Conservation (phyloP, 2,329 filamentous ascomycete species). For the Calonectria henricotiae region DNA sequence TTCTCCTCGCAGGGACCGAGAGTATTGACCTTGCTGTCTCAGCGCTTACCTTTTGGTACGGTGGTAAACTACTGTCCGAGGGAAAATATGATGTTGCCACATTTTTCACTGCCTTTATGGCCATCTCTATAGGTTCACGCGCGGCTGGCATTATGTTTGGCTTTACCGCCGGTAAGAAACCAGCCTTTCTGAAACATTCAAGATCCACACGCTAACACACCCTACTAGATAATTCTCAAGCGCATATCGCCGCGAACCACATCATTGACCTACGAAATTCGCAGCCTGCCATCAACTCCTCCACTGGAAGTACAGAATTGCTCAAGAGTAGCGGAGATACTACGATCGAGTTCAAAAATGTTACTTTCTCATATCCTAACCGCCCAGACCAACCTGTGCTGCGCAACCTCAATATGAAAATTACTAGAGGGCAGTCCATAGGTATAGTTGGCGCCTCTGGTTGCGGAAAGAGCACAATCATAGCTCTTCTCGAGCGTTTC, state of each 20-base stretch:
- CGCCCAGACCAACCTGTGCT: slow-evolving; percentile 2
- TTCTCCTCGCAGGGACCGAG: slow-evolving; percentile 43
- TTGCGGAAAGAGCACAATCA: slow-evolving; percentile 11
- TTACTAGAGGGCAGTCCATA: neutral
- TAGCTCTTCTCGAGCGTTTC: slow-evolving; percentile 5
- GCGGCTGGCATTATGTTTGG: neutral
- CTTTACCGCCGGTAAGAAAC: neutral
- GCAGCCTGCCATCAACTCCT: slow-evolving; percentile 10
- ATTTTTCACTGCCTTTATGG: slow-evolving; percentile 1
- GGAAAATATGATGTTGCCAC: neutral
- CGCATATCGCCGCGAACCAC: neutral
- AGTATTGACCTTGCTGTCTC: slow-evolving; percentile 47
- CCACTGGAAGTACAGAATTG: neutral
- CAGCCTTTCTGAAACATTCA: neutral
- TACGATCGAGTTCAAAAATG: neutral
- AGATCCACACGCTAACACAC: neutral
- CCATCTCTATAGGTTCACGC: neutral
- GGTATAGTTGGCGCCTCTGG: neutral
- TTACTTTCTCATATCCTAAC: neutral
- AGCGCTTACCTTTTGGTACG: slow-evolving; percentile 61
- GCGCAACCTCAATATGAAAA: neutral
- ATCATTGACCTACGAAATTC: neutral
- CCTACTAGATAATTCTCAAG: neutral
- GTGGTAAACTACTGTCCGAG: slow-evolving; percentile 49
- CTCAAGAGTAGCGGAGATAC: neutral